Percentiles rank a stretch among this genome's conserved stretches.
Evolutionary conservation across 176 grass and related monocot genomes (phyloP).

Genomic region (Canna indica): DNA sequence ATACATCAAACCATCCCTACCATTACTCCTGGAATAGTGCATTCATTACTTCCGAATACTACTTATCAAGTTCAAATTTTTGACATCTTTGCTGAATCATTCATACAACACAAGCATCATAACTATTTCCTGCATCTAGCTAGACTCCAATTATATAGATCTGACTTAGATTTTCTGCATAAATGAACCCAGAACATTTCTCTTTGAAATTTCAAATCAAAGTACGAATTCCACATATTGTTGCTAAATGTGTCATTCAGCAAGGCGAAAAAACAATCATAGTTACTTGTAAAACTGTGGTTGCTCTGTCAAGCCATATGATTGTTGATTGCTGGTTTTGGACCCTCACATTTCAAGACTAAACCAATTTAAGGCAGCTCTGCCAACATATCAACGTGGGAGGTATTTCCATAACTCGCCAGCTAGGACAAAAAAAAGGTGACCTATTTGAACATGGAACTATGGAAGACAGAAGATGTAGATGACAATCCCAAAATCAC

Average conservation of each 20-base stretch:
- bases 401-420: too few relatives aligned
- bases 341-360: too few relatives aligned
- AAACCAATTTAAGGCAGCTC: too few relatives aligned
- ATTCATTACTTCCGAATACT: too few relatives aligned
- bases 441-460: too few relatives aligned
- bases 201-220: neutral
- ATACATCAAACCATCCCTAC: too few relatives aligned
- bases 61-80: too few relatives aligned
- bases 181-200: neutral
- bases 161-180: neutral
- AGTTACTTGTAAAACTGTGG: too few relatives aligned
- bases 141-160: neutral
- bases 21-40: too few relatives aligned
- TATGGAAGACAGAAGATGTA: too few relatives aligned
- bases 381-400: too few relatives aligned
- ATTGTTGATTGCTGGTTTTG: neutral
- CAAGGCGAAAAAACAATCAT: neutral
- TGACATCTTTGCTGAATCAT: neutral
- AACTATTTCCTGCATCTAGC: neutral
- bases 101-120: neutral
- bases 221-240: neutral
- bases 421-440: too few relatives aligned
- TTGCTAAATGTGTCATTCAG: neutral
- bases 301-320: neutral
- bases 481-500: neutral